A percentile compares a stretch with the other conserved stretches of the same genome.
These are phyloP conservation scores for Hansenula lynferdii DNA, from an alignment of 1,139 yeast genomes.

Conservation along the genomic window DNA sequence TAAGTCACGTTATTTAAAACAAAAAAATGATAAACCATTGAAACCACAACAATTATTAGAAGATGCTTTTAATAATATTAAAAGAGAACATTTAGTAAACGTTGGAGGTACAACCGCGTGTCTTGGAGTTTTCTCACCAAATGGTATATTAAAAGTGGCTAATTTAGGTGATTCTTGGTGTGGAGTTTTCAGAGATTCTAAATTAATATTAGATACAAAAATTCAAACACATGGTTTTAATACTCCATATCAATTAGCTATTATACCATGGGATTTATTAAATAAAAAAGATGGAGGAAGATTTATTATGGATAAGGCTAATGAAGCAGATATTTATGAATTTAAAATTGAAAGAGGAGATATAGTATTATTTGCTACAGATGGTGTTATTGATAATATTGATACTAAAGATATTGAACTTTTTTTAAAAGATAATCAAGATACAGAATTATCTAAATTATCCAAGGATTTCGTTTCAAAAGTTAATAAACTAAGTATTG, in stretches of 20 bases:
- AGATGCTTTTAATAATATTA: slow-evolving; percentile 50
- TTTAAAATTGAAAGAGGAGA: slow-evolving; percentile 59
- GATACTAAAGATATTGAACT: slow-evolving; percentile 67
- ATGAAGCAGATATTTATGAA: slow-evolving; percentile 38
- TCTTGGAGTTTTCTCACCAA: slow-evolving; percentile 64
- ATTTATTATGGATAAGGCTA: slow-evolving; percentile 50
- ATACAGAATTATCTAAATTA: slow-evolving; percentile 34
- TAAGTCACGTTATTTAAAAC: slow-evolving; percentile 21
- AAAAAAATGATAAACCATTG: slow-evolving; percentile 8
- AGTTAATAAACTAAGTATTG: slow-evolving; percentile 67
- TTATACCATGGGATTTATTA: slow-evolving; percentile 54
- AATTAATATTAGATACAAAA: slow-evolving; percentile 60
- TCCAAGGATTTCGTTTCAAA: slow-evolving; percentile 59
- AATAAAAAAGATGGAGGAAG: slow-evolving; percentile 46
- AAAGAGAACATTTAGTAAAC: slow-evolving; percentile 53
- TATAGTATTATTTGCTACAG: slow-evolving; percentile 81
- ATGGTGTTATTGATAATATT: slow-evolving; percentile 89
- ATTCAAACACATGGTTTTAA: slow-evolving; percentile 88
- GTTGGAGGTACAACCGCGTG: slow-evolving; percentile 98
- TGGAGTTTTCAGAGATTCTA: slow-evolving; percentile 69
- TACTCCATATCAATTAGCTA: slow-evolving; percentile 87
- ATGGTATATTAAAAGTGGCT: slow-evolving; percentile 56
- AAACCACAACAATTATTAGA: slow-evolving; percentile 49
- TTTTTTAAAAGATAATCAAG: slow-evolving; percentile 46
- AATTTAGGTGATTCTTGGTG: slow-evolving; percentile 96